Base-by-base conservation (phyloP, 2,329 filamentous ascomycete species). In the Escovopsis weberi region DNA sequence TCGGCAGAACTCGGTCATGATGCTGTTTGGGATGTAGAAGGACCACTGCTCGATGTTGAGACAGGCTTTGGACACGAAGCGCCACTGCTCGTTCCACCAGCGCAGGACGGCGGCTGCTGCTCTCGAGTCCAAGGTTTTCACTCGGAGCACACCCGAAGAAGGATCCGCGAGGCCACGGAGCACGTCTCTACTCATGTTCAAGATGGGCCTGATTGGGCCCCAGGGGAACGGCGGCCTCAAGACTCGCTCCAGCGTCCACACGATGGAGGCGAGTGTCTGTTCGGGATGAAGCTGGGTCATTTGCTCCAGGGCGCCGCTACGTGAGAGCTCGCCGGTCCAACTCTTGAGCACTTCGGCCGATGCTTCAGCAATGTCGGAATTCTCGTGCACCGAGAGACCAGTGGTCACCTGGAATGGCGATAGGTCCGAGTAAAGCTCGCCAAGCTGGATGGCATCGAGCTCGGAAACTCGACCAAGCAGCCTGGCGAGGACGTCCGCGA, bases 1-100 rank as follows among this genome's bases (percentile, higher is more conserved):
- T 50, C 91, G 80, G 56, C 88, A 95, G 54, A 96, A 95, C 44
- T 94, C 80, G 53, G 87, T 81, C 85, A 98, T 88, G 42, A 76
- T 69, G 18, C 69, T 63, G 56, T 86, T 91, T 40, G 89, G 80
- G 45, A 85, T 77, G 4, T 73, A 73, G 12, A 75, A 67, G 49
- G 85, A 86, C 91, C 91, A 98, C 10, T 67, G 66, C 56, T 94
- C 87, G 3, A 88, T 93, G 46, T 81, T 78, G 36, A 78, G 70
- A 54, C 95, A 95, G 12, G 89, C 84, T 43, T 82, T 80, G 36
- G 80, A 81, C 37, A 96, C 70, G 38, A 79, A 80, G 44, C 75
- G 72, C 93, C 93, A 98, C 51, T 88, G 75, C 44, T 77, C 75
- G 46, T 78, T 74, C 93, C 93, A 98, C 65, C 93, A 85, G 33